Evolutionary conservation across 2,329 filamentous ascomycete species (phyloP).

Genomic region (Paramyrothecium sp.): DNA sequence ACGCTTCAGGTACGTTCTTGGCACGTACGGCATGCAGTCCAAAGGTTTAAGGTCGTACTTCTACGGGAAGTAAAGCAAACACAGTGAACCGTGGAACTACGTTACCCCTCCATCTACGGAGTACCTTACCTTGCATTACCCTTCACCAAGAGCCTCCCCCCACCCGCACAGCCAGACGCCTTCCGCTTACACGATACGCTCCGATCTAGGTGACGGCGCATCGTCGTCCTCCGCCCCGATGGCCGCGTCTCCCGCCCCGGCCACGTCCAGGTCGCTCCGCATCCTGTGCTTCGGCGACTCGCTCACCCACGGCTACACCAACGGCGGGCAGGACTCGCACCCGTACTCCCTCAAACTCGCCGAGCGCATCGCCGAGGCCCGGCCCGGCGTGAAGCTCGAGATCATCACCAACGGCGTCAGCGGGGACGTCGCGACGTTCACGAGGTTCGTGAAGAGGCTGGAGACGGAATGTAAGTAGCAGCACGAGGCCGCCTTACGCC

Average conservation of each 20-base stretch:
- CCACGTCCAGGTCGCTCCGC: slow-evolving; percentile 35
- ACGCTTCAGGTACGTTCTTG: no score
- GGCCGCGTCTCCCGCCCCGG: slow-evolving; percentile 22
- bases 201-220: not conserved
- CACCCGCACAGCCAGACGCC: no score
- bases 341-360: slow-evolving; percentile 54
- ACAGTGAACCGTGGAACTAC: no score
- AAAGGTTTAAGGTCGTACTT: no score
- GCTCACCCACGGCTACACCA: slow-evolving; percentile 56
- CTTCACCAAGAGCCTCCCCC: no score
- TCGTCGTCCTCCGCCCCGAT: not conserved
- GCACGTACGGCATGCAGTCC: no score
- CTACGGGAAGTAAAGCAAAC: no score
- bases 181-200: not conserved
- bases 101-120: no score
- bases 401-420: slow-evolving; percentile 49
- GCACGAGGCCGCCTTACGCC: no score
- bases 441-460: slow-evolving; percentile 28
- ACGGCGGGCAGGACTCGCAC: slow-evolving; percentile 38
- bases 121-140: no score
- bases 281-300: slow-evolving; percentile 67
- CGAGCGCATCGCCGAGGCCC: slow-evolving; percentile 42
- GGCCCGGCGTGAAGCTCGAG: slow-evolving; percentile 40
- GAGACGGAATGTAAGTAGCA: slow-evolving; percentile 32
- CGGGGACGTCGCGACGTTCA: slow-evolving; percentile 46